phyloP scores from a whole-genome alignment of 495 filamentous ascomycete species.

The Bryoglossum gracile region DNA sequence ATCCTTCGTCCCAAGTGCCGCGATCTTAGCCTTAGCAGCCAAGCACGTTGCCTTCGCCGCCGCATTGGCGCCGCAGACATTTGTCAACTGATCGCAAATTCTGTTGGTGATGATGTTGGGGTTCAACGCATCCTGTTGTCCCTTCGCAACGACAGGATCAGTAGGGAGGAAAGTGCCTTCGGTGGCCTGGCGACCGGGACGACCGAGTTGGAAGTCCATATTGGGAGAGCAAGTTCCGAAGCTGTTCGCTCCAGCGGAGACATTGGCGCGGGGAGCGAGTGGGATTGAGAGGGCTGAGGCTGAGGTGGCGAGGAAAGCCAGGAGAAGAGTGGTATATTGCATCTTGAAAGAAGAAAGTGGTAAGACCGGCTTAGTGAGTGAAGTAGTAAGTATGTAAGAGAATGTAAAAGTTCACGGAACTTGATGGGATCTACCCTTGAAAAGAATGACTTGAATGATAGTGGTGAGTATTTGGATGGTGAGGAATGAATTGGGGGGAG shows the following conservation, averaged over 20 bases:
- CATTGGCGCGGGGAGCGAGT: background rate
- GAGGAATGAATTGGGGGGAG: too few species aligned
- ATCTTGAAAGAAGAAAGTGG: constrained; percentile 4
- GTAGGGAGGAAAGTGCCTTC: constrained; percentile 48
- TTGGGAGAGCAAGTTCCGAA: constrained; percentile 47
- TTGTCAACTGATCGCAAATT: constrained; percentile 46
- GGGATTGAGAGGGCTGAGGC: constrained; percentile 2
- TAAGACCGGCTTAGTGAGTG: background rate
- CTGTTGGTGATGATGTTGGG: constrained; percentile 61
- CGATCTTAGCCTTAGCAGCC: constrained; percentile 29
- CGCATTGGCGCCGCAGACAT: constrained; percentile 33
- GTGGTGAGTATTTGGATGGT: background rate
- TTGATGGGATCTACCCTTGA: background rate
- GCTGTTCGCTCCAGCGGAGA: background rate
- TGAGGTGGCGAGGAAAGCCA: constrained; percentile 6
- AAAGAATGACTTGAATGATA: background rate
- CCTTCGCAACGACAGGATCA: constrained; percentile 38
- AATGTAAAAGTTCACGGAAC: constrained; percentile 5
- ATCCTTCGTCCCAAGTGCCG: constrained; percentile 24
- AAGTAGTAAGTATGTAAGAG: background rate
- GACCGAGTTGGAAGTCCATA: constrained; percentile 43
- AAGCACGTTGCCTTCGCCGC: constrained; percentile 34
- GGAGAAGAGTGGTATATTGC: constrained; percentile 6
- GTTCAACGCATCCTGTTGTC: constrained; percentile 48
- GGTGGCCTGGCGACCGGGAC: constrained; percentile 34